Evolutionary conservation across 352 stramenopile genomes (phyloP).

Genomic region (Pythium rhizo-oryzae): DNA sequence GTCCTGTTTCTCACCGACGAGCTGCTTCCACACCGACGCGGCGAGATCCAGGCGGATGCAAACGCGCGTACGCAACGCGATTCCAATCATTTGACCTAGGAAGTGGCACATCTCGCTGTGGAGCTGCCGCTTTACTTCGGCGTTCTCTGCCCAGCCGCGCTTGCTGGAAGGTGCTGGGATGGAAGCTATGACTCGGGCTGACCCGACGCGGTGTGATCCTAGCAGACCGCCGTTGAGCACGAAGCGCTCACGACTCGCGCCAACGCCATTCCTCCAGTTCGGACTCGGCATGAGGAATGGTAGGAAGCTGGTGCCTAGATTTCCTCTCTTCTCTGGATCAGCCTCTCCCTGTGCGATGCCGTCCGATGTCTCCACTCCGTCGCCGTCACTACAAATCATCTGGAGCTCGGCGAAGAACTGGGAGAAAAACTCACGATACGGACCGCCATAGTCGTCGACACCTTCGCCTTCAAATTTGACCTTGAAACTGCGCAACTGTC

Average conservation of each 20-base stretch:
- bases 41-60: conserved; percentile 76
- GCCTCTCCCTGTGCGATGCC: too few species aligned
- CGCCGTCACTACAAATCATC: conserved; percentile 35
- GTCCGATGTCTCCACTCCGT: background rate
- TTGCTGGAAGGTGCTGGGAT: background rate
- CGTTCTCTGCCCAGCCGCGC: conserved; percentile 33
- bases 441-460: conserved; percentile 94
- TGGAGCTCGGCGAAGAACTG: conserved; percentile 81
- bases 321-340: conserved; percentile 6
- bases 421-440: conserved; percentile 93
- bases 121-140: conserved; percentile 57
- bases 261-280: conserved; percentile 85
- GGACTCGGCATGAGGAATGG: conserved; percentile 87
- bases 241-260: conserved; percentile 83
- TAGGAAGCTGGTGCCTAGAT: conserved; percentile 52
- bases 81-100: conserved; percentile 89
- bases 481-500: conserved; percentile 91
- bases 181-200: conserved; percentile 16
- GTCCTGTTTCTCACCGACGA: conserved; percentile 48
- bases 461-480: conserved; percentile 95
- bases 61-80: conserved; percentile 81
- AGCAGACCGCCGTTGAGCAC: conserved; percentile 65
- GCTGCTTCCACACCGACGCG: conserved; percentile 72
- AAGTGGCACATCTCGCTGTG: conserved; percentile 90
- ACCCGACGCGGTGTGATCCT: background rate